Base-by-base conservation (phyloP, 1,284 basidiomycete species). In the Tetrapyrgos nigripes region DNA sequence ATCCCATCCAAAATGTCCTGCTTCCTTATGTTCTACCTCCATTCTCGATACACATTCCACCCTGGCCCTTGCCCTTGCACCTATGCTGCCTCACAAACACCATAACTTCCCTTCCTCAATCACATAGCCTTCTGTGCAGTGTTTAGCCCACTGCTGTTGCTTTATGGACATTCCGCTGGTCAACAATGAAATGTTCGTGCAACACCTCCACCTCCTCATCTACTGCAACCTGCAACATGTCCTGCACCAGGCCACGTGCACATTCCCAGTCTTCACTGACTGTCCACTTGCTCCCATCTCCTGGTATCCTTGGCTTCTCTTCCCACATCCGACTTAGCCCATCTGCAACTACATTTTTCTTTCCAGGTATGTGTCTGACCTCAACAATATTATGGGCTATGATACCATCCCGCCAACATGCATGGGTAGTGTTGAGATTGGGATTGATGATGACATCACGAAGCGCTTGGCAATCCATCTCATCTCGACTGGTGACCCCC, bases 261-360 rank as follows among this genome's bases (percentile, higher is more conserved):
- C 23, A 26, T 28, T 56, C 54, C 54, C 54, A 56, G 21, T 13
- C 57, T 50, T 11, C 24, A 2, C 57, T 53, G 1, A 75, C 71
- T 0, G 65, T 67, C 71, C 73, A 76, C 31, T 71, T 67, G 50
- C 69, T 65, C 1, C 75, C 72, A 45, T 79, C 69, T 0, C 67
- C 73, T 19, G 45, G 19, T 4, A n/a, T 53, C 23, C 50, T 26
- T 31, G 23, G 59, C 62, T 24, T 61, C 59, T 3, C n/a, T n/a
- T n/a, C n/a, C n/a, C n/a, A n/a, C n/a, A n/a, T n/a, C n/a, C n/a
- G n/a, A n/a, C n/a, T n/a, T n/a, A n/a, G n/a, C n/a, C n/a, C n/a
- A n/a, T n/a, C n/a, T n/a, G n/a, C n/a, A n/a, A n/a, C n/a, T n/a
- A 55, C 58, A 13, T 66, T 66, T 2, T 57, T 14, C 4, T 51